These are phyloP conservation scores for Friedmanniomyces simplex DNA, from an alignment of 495 filamentous ascomycete species.

Conservation along the genomic window DNA sequence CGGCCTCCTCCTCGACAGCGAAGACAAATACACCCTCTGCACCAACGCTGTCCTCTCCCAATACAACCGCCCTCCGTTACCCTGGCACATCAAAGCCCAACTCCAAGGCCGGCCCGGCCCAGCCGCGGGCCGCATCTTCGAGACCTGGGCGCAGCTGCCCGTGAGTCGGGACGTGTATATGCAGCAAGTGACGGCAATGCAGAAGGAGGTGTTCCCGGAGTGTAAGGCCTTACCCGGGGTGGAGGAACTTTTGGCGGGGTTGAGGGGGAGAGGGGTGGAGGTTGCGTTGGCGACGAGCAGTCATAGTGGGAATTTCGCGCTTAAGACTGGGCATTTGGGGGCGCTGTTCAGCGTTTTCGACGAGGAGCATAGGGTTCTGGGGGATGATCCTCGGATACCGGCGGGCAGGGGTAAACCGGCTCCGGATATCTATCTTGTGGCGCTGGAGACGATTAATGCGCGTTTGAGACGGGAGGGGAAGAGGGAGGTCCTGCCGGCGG, in stretches of 20 bases:
- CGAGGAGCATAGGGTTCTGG: conserved; percentile 56
- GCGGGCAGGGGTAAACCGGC: conserved; percentile 79
- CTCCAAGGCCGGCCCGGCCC: conserved; percentile 83
- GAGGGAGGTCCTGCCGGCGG: conserved; percentile 60
- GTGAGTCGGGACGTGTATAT: conserved; percentile 55
- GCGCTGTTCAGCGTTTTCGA: conserved; percentile 68
- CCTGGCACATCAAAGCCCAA: conserved; percentile 90
- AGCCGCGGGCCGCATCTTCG: conserved; percentile 53
- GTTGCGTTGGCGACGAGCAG: conserved; percentile 83
- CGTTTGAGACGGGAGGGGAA: conserved; percentile 49
- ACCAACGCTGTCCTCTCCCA: conserved; percentile 71
- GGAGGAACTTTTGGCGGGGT: conserved; percentile 51
- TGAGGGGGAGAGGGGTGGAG: conserved; percentile 40
- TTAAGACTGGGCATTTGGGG: conserved; percentile 69
- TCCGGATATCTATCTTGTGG: conserved; percentile 89
- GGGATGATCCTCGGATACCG: conserved; percentile 76
- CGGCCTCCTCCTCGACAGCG: conserved; percentile 84
- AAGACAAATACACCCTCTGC: conserved; percentile 80
- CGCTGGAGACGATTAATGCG: conserved; percentile 73
- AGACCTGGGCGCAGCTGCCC: conserved; percentile 80
- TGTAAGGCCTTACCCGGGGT: conserved; percentile 72
- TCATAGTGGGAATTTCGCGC: conserved; percentile 54
- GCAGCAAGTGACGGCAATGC: conserved; percentile 48
- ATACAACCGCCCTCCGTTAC: conserved; percentile 60
- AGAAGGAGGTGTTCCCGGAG: conserved; percentile 59